Base-by-base conservation (phyloP, 257 asterid species). In the Scutellaria galericulata region DNA sequence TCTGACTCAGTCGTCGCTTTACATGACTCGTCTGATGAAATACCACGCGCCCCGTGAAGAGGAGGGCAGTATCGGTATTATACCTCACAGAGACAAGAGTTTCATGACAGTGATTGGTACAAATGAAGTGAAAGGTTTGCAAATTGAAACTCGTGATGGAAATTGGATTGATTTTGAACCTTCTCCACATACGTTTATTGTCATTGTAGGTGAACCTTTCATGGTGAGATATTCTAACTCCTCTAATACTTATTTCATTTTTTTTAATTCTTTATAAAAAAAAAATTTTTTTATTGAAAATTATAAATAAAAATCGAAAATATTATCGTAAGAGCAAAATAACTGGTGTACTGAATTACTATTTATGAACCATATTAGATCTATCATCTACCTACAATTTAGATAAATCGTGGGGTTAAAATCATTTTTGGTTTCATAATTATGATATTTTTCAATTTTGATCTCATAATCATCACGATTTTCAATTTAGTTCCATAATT, bases 191-290 rank as follows among this genome's bases (percentile, higher is more conserved):
- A 70, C 46, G 6, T 79, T 80, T 58, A 44, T 87, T 0, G 75
- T 82, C 60, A 51, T 85, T 1, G 89, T 77, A 3, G 90, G 89
- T 1, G 88, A 85, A 71, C 70, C 90, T 7, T 62, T 83, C 75
- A 83, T 53, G 88, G 90, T 87, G 13, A 41, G 75, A 40, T 58
- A 4, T 10, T 7, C 7, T 6, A 20, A 22, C 6, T 50, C 5
- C 9, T 24, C 27, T 2, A 24, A 24, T 24, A 24, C 1, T 24
- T 31, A 27, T 24, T 10, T 2, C 2, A 24, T 10, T 5, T 5
- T 58, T 5, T 11, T 10, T 3, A 31, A 27, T 31, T 31, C 37
- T 0, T 31, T 31, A 31, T 2, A 3, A 31, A 24, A 24, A 2
- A 1, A 24, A 1, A 2, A 22, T 22, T 24, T 24, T 24, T 24